Evolutionary conservation across 2,329 filamentous ascomycete genomes (phyloP).

Genomic region (Apiospora koreana): DNA sequence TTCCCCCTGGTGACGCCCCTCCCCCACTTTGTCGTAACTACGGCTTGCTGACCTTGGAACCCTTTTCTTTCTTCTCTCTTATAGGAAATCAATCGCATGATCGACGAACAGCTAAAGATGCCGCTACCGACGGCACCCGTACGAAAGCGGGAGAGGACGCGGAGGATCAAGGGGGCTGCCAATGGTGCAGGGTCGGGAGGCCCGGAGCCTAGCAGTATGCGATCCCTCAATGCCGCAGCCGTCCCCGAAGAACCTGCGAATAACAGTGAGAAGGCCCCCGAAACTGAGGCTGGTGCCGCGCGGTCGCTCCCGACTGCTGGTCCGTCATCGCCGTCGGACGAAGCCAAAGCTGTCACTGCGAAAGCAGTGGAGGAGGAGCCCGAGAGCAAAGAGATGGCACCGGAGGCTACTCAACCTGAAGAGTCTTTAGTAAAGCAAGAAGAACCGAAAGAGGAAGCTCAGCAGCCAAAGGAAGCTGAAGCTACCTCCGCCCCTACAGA

Average conservation of each 20-base stretch:
- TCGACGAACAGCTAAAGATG: constrained; percentile 41
- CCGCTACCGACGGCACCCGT: constrained; percentile 30
- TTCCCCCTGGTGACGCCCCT: not conserved
- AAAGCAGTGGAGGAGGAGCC: not conserved
- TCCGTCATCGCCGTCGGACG: not conserved
- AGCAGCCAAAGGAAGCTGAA: not conserved
- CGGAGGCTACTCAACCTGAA: not conserved
- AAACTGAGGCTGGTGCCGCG: not conserved
- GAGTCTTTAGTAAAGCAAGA: not conserved
- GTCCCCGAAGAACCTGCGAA: not conserved
- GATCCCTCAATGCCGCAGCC: constrained; percentile 6
- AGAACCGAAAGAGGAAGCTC: not conserved
- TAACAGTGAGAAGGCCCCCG: constrained; percentile 13
- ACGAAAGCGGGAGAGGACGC: not conserved
- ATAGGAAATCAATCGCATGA: constrained; percentile 44
- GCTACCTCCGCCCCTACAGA: not conserved
- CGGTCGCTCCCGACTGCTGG: not conserved
- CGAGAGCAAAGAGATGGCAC: not conserved
- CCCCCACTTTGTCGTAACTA: too few species aligned
- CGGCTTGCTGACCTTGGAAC: not conserved
- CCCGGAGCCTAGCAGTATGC: not conserved
- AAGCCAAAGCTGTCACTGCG: not conserved
- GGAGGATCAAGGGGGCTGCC: not conserved
- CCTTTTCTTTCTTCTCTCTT: too few species aligned
- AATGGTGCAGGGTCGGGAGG: not conserved